Evolutionary conservation across 1,284 basidiomycete genomes (phyloP).

Genomic region (Cutaneotrichosporon sp.): DNA sequence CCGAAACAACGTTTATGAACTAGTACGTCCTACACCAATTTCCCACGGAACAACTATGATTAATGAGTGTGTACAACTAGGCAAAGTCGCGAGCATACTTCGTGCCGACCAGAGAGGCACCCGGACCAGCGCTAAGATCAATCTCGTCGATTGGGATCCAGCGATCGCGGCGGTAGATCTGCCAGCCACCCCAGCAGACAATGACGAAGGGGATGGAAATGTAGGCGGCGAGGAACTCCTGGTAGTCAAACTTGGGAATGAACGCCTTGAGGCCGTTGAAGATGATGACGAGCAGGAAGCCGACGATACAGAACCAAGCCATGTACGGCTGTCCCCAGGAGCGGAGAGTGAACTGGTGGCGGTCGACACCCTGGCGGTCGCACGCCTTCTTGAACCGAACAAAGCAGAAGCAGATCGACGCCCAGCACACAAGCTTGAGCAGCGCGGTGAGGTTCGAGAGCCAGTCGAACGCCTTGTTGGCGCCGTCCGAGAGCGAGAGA

Average conservation of each 20-base stretch:
- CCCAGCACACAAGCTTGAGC: constrained; percentile 69
- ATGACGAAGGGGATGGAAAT: constrained; percentile 30
- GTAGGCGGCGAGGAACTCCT: constrained; percentile 27
- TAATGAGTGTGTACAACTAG: not conserved
- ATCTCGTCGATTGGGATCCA: constrained; percentile 60
- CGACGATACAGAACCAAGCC: constrained; percentile 18
- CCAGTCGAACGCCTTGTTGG: constrained; percentile 69
- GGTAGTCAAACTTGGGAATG: constrained; percentile 11
- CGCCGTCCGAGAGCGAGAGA: constrained; percentile 60
- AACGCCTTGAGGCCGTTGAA: constrained; percentile 20
- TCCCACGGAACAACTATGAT: not conserved
- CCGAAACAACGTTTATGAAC: too few relatives aligned
- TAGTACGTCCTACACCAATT: too few relatives aligned
- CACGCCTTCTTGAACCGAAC: constrained; percentile 70
- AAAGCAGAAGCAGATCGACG: constrained; percentile 72
- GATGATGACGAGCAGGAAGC: constrained; percentile 19
- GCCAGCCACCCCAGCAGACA: constrained; percentile 18
- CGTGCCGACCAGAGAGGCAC: constrained; percentile 16
- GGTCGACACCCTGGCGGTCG: constrained; percentile 62
- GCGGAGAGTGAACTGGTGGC: constrained; percentile 63
- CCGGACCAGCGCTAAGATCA: constrained; percentile 61
- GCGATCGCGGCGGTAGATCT: constrained; percentile 18
- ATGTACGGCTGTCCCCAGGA: constrained; percentile 55
- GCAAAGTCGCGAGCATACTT: constrained; percentile 9
- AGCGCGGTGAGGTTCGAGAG: constrained; percentile 62